A percentile compares a stretch with the other conserved stretches of the same genome.
phyloP scores from a whole-genome alignment of 2,329 filamentous ascomycete species.

The Alternaria arborescens region DNA sequence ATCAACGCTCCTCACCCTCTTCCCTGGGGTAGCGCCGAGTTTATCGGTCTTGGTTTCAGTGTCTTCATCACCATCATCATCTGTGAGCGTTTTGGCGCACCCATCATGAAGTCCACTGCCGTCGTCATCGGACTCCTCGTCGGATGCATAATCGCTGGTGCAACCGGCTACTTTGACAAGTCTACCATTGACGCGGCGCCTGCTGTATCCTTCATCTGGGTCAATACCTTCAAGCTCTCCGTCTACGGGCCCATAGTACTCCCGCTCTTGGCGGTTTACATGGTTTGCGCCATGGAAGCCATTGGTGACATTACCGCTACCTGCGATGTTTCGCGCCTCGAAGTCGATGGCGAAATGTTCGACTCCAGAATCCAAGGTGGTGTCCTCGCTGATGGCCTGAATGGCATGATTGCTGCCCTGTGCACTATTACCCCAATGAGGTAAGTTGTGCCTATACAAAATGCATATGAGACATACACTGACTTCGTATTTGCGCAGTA shows the following conservation, averaged over 20 bases:
- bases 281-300: conserved; percentile 79
- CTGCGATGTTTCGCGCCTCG: conserved; percentile 79
- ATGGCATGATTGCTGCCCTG: conserved; percentile 76
- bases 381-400: conserved; percentile 78
- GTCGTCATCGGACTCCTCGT: conserved; percentile 78
- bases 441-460: background rate
- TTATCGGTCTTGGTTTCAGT: conserved; percentile 79
- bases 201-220: conserved; percentile 78
- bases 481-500: too few relatives aligned
- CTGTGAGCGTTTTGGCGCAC: conserved; percentile 81
- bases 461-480: too few relatives aligned
- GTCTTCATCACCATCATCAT: conserved; percentile 83
- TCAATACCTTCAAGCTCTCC: conserved; percentile 75
- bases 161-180: conserved; percentile 80
- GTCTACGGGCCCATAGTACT: conserved; percentile 78
- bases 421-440: conserved; percentile 80
- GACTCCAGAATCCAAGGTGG: conserved; percentile 82
- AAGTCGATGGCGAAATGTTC: conserved; percentile 75
- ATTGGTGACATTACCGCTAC: conserved; percentile 84
- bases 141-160: conserved; percentile 81
- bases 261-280: conserved; percentile 68
- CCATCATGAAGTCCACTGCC: conserved; percentile 83
- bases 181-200: conserved; percentile 76
- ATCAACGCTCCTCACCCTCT: conserved; percentile 74
- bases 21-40: conserved; percentile 80